Evolutionary conservation across 2,329 filamentous ascomycete genomes (phyloP).

Genomic region (Arthrobotrys iridis): DNA sequence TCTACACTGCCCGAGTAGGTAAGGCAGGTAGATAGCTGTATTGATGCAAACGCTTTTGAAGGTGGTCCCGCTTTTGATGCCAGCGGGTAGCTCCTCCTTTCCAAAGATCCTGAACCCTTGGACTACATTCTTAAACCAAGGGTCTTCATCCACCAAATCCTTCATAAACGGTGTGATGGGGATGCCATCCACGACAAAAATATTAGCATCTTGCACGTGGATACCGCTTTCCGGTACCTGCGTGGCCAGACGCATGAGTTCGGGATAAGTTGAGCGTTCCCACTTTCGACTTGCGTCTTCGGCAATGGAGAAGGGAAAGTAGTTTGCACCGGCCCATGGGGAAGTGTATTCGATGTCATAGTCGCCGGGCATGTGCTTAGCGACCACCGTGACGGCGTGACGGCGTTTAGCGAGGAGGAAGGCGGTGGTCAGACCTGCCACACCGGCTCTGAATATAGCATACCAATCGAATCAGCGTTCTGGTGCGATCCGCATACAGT

Average conservation of each 20-base stretch:
- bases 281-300: slow-evolving; percentile 32
- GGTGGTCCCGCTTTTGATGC: slow-evolving; percentile 75
- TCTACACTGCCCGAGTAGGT: slow-evolving; percentile 82
- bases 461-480: neutral
- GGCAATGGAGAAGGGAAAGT: slow-evolving; percentile 64
- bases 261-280: slow-evolving; percentile 68
- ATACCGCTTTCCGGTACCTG: slow-evolving; percentile 80
- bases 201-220: slow-evolving; percentile 74
- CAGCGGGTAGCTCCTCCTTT: slow-evolving; percentile 62
- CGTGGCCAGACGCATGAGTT: slow-evolving; percentile 69
- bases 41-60: slow-evolving; percentile 94
- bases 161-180: slow-evolving; percentile 68
- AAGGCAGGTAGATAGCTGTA: slow-evolving; percentile 84
- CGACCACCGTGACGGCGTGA: slow-evolving; percentile 75
- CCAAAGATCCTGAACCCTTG: slow-evolving; percentile 65
- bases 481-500: no score
- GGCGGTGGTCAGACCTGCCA: slow-evolving; percentile 73
- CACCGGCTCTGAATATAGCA: slow-evolving; percentile 67
- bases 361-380: slow-evolving; percentile 93
- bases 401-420: slow-evolving; percentile 69
- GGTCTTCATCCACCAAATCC: slow-evolving; percentile 72
- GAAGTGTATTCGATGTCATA: slow-evolving; percentile 91
- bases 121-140: slow-evolving; percentile 78
- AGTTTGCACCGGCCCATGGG: slow-evolving; percentile 87
- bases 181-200: slow-evolving; percentile 14